Percentiles rank a stretch among this genome's conserved stretches.
Evolutionary conservation across 768 basidiomycete genomes (phyloP).

Genomic region (Polyporus arcularius): DNA sequence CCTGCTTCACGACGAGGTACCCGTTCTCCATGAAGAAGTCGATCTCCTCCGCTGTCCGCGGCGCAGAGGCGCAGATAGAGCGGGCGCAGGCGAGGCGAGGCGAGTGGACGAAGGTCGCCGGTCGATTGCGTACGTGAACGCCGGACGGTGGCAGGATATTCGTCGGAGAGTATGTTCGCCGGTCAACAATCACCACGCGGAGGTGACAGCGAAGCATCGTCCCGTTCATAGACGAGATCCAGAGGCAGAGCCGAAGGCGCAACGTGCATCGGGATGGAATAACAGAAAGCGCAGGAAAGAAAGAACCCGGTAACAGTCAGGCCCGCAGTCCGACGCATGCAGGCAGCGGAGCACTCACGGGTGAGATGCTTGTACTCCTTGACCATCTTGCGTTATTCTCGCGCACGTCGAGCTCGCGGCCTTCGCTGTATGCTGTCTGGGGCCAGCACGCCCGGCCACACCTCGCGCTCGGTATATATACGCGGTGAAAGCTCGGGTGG

Average conservation of each 20-base stretch:
- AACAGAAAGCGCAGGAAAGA: neutral
- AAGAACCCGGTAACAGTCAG: neutral
- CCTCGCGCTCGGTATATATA: too few relatives aligned
- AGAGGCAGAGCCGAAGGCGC: neutral
- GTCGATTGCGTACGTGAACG: neutral
- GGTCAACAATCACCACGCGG: neutral
- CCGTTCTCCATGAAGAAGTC: slow-evolving; percentile 58
- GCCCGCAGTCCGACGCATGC: neutral
- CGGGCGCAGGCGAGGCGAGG: neutral
- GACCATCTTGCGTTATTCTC: slow-evolving; percentile 8
- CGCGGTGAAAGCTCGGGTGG: too few relatives aligned
- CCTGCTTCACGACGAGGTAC: slow-evolving; percentile 52
- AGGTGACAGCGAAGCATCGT: too few relatives aligned
- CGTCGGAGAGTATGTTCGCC: neutral
- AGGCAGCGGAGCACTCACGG: slow-evolving; percentile 27
- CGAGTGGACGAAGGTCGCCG: neutral
- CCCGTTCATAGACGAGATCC: neutral
- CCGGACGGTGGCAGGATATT: neutral
- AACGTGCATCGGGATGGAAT: too few relatives aligned
- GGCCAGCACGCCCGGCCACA: neutral
- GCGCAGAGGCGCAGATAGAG: neutral
- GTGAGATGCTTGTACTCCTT: slow-evolving; percentile 42
- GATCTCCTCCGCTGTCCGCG: slow-evolving; percentile 45
- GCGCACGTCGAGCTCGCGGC: neutral
- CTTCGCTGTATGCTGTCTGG: neutral